phyloP scores from a whole-genome alignment of 2,329 filamentous ascomycete species.

The Biscogniauxia mediterranea region DNA sequence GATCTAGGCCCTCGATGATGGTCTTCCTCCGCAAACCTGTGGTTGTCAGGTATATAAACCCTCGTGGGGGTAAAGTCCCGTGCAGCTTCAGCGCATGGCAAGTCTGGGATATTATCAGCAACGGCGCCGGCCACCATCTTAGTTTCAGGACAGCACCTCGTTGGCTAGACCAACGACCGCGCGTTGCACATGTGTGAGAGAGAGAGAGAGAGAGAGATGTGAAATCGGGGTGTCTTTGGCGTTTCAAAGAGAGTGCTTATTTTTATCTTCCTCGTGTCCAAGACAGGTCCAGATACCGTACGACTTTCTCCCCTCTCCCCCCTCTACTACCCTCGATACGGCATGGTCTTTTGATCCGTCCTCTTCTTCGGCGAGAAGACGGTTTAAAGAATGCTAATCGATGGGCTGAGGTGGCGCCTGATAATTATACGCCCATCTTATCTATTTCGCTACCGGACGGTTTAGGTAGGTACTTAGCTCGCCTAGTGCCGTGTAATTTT shows the following conservation, averaged over 20 bases:
- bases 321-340: too few relatives aligned
- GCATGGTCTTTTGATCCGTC: too few relatives aligned
- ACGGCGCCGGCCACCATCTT: neutral
- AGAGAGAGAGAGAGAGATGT: neutral
- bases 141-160: neutral
- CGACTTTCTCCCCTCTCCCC: too few relatives aligned
- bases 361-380: too few relatives aligned
- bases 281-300: neutral
- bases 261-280: neutral
- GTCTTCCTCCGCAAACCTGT: neutral
- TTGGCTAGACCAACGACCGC: neutral
- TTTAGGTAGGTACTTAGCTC: too few relatives aligned
- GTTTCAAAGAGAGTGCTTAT: too few relatives aligned
- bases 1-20: neutral
- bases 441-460: too few relatives aligned
- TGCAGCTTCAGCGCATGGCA: neutral
- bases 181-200: neutral
- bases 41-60: neutral
- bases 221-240: neutral
- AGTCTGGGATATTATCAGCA: neutral
- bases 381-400: too few relatives aligned
- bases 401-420: too few relatives aligned
- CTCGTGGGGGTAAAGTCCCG: neutral
- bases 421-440: too few relatives aligned
- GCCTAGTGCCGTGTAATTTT: too few relatives aligned